Conservation (phyloP, 1,284 basidiomycete species). For the Ganoderma resinaceum region DNA sequence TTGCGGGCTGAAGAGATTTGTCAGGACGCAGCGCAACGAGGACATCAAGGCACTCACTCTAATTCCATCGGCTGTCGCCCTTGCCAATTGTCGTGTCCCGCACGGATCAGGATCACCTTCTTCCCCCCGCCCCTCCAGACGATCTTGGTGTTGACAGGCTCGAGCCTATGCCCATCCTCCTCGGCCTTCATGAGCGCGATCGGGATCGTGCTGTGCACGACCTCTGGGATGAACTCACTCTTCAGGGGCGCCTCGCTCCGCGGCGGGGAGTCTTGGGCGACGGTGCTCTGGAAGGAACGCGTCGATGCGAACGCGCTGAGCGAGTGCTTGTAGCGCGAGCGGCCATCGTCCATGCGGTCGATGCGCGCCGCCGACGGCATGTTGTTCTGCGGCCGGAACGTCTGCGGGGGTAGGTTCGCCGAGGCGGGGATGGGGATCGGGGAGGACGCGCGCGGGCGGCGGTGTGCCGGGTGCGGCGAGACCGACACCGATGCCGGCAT, state of each 20-base stretch:
- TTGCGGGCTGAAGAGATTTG: slow-evolving; percentile 36
- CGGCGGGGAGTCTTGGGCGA: slow-evolving; percentile 41
- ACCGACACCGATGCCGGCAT: slow-evolving; percentile 44
- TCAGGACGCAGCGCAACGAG: slow-evolving; percentile 1
- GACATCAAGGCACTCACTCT: slow-evolving; percentile 53
- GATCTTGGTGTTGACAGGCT: slow-evolving; percentile 62
- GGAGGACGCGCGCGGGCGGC: slow-evolving; percentile 48
- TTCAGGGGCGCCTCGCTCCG: slow-evolving; percentile 35
- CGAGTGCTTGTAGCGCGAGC: slow-evolving; percentile 43
- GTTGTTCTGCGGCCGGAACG: slow-evolving; percentile 42
- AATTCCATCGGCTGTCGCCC: slow-evolving; percentile 66
- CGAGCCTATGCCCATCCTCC: slow-evolving; percentile 39
- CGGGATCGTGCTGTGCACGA: slow-evolving; percentile 69
- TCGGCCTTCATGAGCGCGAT: slow-evolving; percentile 55
- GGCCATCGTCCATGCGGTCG: slow-evolving; percentile 34
- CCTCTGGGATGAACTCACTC: slow-evolving; percentile 57
- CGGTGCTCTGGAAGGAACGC: slow-evolving; percentile 48
- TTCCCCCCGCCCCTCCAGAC: slow-evolving; percentile 69
- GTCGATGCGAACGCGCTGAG: slow-evolving; percentile 47
- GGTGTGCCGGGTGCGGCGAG: slow-evolving; percentile 50
- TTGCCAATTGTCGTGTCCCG: slow-evolving; percentile 78
- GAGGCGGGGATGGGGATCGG: slow-evolving; percentile 53
- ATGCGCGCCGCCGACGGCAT: slow-evolving; percentile 43
- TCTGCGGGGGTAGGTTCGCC: slow-evolving; percentile 48
- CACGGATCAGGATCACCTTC: slow-evolving; percentile 67